Evolutionary conservation across 2,329 filamentous ascomycete genomes (phyloP).

Genomic region (Aspergillus alliaceus): DNA sequence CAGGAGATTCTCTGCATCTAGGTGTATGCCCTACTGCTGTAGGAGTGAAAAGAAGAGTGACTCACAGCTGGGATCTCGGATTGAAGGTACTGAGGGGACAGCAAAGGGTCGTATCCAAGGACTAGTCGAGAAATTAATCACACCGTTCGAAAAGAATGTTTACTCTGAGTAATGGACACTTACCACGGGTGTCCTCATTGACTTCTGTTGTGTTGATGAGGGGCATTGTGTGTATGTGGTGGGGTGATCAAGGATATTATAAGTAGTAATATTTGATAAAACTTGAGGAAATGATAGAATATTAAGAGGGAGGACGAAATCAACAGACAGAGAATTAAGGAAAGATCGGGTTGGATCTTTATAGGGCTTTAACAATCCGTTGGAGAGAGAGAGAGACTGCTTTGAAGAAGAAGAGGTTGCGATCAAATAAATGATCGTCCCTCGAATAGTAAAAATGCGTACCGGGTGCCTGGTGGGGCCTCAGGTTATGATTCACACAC

Average conservation of each 20-base stretch:
- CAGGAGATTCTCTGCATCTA: neutral
- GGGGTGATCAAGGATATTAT: too few species aligned
- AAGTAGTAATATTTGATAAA: too few species aligned
- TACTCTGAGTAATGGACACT: constrained; percentile 16
- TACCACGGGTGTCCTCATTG: constrained; percentile 49
- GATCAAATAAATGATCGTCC: constrained; percentile 1
- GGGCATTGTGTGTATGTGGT: constrained; percentile 34
- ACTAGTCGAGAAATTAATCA: constrained; percentile 55
- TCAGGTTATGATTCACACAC: constrained; percentile 13
- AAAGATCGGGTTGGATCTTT: too few species aligned
- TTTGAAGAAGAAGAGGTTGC: too few species aligned
- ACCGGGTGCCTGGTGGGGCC: constrained; percentile 1
- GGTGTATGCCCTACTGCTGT: too few species aligned
- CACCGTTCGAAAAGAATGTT: neutral
- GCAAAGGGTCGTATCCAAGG: constrained; percentile 89
- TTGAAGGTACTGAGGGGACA: constrained; percentile 82
- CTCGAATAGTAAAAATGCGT: constrained; percentile 5
- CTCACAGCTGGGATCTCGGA: constrained; percentile 72
- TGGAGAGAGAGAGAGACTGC: too few species aligned
- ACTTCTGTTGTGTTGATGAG: constrained; percentile 41
- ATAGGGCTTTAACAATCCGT: too few species aligned
- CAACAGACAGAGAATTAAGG: neutral
- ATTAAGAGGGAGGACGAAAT: neutral
- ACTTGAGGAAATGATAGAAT: too few species aligned
- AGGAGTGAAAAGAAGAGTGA: too few species aligned